phyloP scores from a whole-genome alignment of 345 rosid species.

The Populus ilicifolia region DNA sequence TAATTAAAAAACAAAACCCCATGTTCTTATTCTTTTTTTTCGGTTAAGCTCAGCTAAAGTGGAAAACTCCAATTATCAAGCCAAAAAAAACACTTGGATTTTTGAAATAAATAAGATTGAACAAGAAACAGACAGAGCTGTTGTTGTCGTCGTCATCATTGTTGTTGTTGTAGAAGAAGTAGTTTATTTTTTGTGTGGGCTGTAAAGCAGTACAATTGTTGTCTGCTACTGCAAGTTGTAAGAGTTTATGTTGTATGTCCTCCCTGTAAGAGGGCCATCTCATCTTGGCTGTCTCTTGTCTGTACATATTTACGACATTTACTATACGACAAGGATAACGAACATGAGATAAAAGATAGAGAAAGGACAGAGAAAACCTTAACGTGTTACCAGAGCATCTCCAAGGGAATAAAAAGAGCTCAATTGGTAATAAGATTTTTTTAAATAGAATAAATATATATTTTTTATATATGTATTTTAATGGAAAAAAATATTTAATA shows the following conservation, averaged over 20 bases:
- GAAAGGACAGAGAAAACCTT: neutral
- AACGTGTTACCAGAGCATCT: too few relatives aligned
- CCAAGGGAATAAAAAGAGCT: too few relatives aligned
- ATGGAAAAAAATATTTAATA: too few relatives aligned
- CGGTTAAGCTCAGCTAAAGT: too few relatives aligned
- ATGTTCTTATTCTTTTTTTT: neutral
- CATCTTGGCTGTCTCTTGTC: constrained; percentile 20
- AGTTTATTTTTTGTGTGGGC: constrained; percentile 32
- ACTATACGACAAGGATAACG: neutral
- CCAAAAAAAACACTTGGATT: constrained; percentile 1
- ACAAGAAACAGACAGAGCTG: neutral
- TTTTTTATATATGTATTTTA: too few relatives aligned
- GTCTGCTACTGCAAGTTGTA: constrained; percentile 58
- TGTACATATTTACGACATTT: constrained; percentile 3
- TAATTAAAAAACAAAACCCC: neutral
- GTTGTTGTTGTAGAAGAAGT: neutral
- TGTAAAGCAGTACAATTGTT: constrained; percentile 46
- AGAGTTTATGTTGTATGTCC: constrained; percentile 30
- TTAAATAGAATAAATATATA: too few relatives aligned
- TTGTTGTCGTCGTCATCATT: neutral
- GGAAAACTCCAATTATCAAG: neutral
- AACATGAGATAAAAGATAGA: neutral
- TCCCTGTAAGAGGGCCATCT: constrained; percentile 23
- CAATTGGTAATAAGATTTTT: too few relatives aligned
- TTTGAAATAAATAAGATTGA: neutral